These are phyloP conservation scores for Salvia sclarea DNA, from an alignment of 305 asterid genomes.

Conservation along the genomic window DNA sequence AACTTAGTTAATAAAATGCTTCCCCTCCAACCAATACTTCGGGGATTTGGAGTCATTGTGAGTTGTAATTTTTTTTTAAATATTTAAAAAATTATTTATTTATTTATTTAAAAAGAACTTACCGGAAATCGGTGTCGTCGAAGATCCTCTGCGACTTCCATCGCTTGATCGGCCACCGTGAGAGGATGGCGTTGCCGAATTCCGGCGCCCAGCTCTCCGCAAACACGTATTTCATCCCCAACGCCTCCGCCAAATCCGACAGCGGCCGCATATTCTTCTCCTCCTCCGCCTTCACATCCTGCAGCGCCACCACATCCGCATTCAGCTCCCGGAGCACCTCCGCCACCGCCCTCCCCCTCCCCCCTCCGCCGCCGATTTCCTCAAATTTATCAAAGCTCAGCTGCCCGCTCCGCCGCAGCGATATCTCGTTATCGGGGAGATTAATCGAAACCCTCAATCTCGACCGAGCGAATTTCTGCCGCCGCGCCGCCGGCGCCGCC, in stretches of 20 bases:
- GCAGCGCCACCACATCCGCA: slow-evolving; percentile 83
- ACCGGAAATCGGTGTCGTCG: slow-evolving; percentile 93
- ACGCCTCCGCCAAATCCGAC: slow-evolving; percentile 79
- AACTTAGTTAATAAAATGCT: too few species aligned
- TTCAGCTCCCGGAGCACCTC: slow-evolving; percentile 76
- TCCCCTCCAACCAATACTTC: too few species aligned
- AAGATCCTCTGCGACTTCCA: slow-evolving; percentile 83
- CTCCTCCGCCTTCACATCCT: slow-evolving; percentile 95
- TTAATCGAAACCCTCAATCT: slow-evolving; percentile 82
- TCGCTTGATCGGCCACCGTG: slow-evolving; percentile 82
- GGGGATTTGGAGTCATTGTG: too few species aligned
- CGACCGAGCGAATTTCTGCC: slow-evolving; percentile 65
- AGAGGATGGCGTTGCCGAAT: slow-evolving; percentile 84
- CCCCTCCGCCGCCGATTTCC: slow-evolving; percentile 37
- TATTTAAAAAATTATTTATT: too few species aligned
- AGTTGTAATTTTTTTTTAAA: too few species aligned
- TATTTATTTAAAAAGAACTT: background rate
- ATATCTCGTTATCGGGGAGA: slow-evolving; percentile 88
- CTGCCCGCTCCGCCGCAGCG: slow-evolving; percentile 66
- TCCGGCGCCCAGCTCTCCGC: slow-evolving; percentile 99
- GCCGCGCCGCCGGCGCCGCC: slow-evolving; percentile 43
- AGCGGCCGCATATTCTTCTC: slow-evolving; percentile 87
- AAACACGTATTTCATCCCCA: slow-evolving; percentile 89
- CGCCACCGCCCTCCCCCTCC: slow-evolving; percentile 47
- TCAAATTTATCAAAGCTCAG: slow-evolving; percentile 36